Base-by-base conservation (phyloP, 176 grass and related monocot species). In the Carex littledalei region DNA sequence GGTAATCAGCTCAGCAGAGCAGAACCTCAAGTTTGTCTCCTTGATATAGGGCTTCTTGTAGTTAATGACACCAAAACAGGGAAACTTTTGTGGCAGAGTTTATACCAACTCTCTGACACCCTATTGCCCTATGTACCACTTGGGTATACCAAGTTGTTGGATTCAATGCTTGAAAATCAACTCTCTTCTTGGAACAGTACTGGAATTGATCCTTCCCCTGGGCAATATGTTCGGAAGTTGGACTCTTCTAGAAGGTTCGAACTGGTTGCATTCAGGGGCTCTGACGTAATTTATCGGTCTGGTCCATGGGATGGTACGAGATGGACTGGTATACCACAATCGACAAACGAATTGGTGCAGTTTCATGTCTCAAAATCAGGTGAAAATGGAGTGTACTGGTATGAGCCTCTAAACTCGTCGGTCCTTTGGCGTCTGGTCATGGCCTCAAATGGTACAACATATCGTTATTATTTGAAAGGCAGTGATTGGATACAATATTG, bases 51-150 rank as follows among this genome's bases (percentile, higher is more conserved):
- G 4, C 18, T 64, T 17, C 60, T 82, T 65, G 37, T 82, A 10
- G n/a, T 82, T 2, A 82, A 12, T 15, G 80, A 82, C 37, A 82
- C 17, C 8, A 47, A 61, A 41, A 47, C 80, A 24, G 12, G 62
- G 12, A 50, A 61, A 20, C 4, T 15, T 24, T 31, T 67, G 62
- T 82, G 80, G 80, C 80, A 82, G 41, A 64, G 59, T 47, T 66
- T 66, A 8, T 61, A 82, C 80, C 80, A 82, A 66, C 80, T 26
- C 1, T 66, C 59, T 8, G 60, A 82, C 57, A 82, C 80, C 1
- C 22, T 82, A 52, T 47, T 82, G 14, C 80, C 80, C 0, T 3
- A 47, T 22, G 21, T 66, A 8, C 35, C 58, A 26, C 10, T 82
- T 29, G 80, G 80, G 11, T 64, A 82, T 63, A 63, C 4, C 0